Percentiles rank a stretch among this genome's conserved stretches.
Conservation (phyloP, 2,329 filamentous ascomycete genomes). For the Alternaria atra region DNA sequence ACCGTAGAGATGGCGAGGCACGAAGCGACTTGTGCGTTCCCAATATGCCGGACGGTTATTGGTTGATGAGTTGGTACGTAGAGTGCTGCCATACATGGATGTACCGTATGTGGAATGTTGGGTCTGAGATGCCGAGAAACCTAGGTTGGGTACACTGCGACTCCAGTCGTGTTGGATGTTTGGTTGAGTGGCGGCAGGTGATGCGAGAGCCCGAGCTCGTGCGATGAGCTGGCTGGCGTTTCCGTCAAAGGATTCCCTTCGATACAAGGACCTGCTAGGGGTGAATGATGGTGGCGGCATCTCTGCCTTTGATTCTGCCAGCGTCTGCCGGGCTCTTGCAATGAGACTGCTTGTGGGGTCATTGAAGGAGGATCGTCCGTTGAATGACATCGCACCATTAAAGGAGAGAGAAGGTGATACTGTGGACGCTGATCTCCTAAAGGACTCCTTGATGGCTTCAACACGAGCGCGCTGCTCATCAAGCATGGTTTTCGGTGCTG, state of each 20-base stretch:
- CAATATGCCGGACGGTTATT: conserved; percentile 42
- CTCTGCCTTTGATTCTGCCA: conserved; percentile 9
- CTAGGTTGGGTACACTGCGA: conserved; percentile 38
- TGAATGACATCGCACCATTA: conserved; percentile 13
- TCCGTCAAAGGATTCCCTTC: conserved; percentile 14
- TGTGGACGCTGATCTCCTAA: conserved; percentile 21
- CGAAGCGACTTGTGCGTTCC: conserved; percentile 45
- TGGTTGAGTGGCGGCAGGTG: conserved; percentile 12
- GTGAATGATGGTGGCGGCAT: conserved; percentile 8
- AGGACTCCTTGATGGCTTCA: conserved; percentile 29
- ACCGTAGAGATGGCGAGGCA: conserved; percentile 48
- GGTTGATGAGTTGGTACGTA: conserved; percentile 16
- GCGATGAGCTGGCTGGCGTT: conserved; percentile 28
- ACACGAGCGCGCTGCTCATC: conserved; percentile 37
- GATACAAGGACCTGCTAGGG: conserved; percentile 17
- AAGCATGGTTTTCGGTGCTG: conserved; percentile 18
- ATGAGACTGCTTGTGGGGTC: conserved; percentile 17
- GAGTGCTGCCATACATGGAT: conserved; percentile 27
- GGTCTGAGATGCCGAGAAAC: conserved; percentile 21
- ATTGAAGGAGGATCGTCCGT: conserved; percentile 22
- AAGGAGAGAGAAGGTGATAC: conserved; percentile 17
- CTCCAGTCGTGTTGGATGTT: conserved; percentile 35
- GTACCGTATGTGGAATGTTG: conserved; percentile 23
- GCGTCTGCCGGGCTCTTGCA: conserved; percentile 19
- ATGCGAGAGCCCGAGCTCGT: conserved; percentile 25